Base-by-base conservation (phyloP, 1,139 yeast genomes). In the Yamadazyma blattariae region DNA sequence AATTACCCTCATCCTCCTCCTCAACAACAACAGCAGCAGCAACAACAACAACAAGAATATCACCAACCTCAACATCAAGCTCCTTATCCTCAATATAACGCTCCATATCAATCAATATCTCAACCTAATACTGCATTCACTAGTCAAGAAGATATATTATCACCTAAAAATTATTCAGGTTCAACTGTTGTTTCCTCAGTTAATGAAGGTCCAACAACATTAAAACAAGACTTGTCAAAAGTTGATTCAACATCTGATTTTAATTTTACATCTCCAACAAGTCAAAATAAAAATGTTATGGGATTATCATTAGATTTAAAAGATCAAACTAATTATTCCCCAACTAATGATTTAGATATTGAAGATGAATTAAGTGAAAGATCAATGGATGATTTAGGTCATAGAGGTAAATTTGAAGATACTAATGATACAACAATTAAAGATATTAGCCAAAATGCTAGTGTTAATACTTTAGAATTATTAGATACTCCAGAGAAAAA, bases 261-360 rank as follows among this genome's bases (percentile, higher is more conserved):
- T 25, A 37, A 46, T 33, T 46, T 46, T 34, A 41, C 42, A 25
- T 48, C 51, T 19, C 39, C 41, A 8, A 30, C 42, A 1, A 31
- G 28, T n/a, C 35, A 40, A 22, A 35, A 39, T 11, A 59, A 52
- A 40, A 65, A 65, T 44, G 45, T 52, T 34, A 64, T 60, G 51
- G 61, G 61, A 35, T 53, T 65, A 34, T 57, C 51, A 10, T 54
- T 63, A 29, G 51, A 59, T 37, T 50, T 64, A 36, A 41, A 44
- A 7, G 29, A 39, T 19, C 27, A 38, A 25, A 24, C 23, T 29
- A 7, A 36, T 33, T 11, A 28, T 26, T 18, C 18, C 19, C 24
- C 19, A 12, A 28, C 22, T 19, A 12, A 24, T 23, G 24, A 35
- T 21, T 12, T 11, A 30, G 37, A 36, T 20, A 17, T 15, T 7